Conservation (phyloP, 352 stramenopile genomes). For the Blastocystis hominis region DNA sequence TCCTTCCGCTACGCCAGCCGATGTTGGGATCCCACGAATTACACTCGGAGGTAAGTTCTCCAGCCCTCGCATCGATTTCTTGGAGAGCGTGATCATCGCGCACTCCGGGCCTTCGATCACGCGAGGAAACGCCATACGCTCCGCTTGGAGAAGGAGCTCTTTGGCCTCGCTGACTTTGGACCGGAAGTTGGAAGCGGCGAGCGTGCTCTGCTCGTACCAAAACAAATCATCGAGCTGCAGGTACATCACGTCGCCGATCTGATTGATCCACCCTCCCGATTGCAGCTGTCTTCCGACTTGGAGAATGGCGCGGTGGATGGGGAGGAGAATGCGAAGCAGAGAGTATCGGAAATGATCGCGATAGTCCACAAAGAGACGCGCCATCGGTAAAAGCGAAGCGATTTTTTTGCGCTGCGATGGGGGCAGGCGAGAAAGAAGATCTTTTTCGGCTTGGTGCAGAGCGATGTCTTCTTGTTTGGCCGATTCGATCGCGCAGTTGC, state of each 20-base stretch:
- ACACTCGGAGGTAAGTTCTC: not conserved
- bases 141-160: not conserved
- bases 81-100: not conserved
- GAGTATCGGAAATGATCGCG: conserved; percentile 34
- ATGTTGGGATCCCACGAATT: not conserved
- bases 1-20: conserved; percentile 12
- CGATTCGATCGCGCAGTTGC: not conserved
- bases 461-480: not conserved
- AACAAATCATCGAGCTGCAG: conserved; percentile 21
- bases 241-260: not conserved
- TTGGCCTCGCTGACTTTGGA: not conserved
- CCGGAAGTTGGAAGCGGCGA: not conserved
- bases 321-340: not conserved
- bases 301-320: not conserved
- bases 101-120: conserved; percentile 12
- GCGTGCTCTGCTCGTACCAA: not conserved
- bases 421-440: not conserved
- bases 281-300: not conserved
- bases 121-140: not conserved
- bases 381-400: not conserved
- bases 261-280: not conserved
- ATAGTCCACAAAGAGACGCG: conserved; percentile 4
- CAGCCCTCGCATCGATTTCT: not conserved
- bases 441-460: not conserved
- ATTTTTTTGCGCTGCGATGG: not conserved